Evolutionary conservation across 257 asterid genomes (phyloP).

Genomic region (Craterostigma plantagineum): DNA sequence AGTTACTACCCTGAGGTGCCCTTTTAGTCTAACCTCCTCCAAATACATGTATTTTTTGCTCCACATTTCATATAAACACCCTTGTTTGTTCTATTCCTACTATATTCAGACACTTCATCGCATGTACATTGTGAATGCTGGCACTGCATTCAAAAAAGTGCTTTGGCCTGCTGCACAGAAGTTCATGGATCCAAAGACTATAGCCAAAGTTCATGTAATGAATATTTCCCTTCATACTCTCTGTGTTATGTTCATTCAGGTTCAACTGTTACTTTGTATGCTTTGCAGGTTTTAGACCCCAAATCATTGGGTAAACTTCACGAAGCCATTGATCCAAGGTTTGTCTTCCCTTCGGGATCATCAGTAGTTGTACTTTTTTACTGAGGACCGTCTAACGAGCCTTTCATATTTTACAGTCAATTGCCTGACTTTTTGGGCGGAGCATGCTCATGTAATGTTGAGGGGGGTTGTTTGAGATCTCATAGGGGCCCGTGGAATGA

Average conservation of each 20-base stretch:
- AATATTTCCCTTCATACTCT: slow-evolving; percentile 2
- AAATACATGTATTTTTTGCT: slow-evolving; percentile 2
- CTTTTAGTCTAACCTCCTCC: slow-evolving; percentile 7
- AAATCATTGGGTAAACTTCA: slow-evolving; percentile 60
- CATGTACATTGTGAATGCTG: slow-evolving; percentile 87
- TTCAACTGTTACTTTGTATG: slow-evolving; percentile 11
- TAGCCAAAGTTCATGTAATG: slow-evolving; percentile 58
- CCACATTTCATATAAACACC: background rate
- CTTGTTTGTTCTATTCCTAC: slow-evolving; percentile 9
- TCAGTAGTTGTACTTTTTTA: slow-evolving; percentile 6
- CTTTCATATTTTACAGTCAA: slow-evolving; percentile 35
- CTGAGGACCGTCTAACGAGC: slow-evolving; percentile 12
- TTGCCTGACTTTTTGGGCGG: slow-evolving; percentile 91
- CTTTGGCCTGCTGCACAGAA: slow-evolving; percentile 96
- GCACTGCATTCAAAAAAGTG: slow-evolving; percentile 75
- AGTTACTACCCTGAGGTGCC: slow-evolving; percentile 85
- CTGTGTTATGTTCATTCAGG: slow-evolving; percentile 6
- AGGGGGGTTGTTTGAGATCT: slow-evolving; percentile 89
- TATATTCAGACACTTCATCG: slow-evolving; percentile 65
- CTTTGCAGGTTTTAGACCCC: slow-evolving; percentile 58
- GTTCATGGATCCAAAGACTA: slow-evolving; percentile 70
- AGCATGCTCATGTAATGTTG: slow-evolving; percentile 58
- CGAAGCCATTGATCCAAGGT: slow-evolving; percentile 76
- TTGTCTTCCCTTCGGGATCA: slow-evolving; percentile 11
- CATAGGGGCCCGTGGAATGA: slow-evolving; percentile 93